Base-by-base conservation (phyloP, 805 yeast species). In the Candida ficus region DNA sequence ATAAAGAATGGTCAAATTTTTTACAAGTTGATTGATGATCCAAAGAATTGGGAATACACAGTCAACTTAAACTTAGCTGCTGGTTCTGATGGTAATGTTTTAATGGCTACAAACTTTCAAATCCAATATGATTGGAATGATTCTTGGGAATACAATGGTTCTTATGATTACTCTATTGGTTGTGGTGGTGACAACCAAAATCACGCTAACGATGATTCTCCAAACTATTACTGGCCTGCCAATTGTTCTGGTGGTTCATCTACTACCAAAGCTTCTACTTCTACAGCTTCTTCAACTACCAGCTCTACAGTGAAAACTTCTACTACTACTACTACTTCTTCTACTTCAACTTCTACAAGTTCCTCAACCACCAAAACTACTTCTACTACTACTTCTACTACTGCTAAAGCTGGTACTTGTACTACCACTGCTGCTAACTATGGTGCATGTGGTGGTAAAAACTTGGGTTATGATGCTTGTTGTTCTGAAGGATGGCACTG, bases 51-150 rank as follows among this genome's bases (percentile, higher is more conserved):
- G 42, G 35, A 35, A n/a, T 29, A 29, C 11, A 33, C 43, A 12
- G 13, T 45, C 17, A 26, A 21, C 8, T 13, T 45, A 7, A n/a
- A 29, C 6, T 19, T 37, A 3, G 18, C 27, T 3, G 25, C 34
- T 13, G 28, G 21, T 10, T 19, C 29, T 4, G 26, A 41, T n/a
- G 39, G 44, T 5, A 16, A 27, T 12, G 41, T 41, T 17, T 26
- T 35, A 17, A 35, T 41, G 41, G 39, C 37, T 26, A 33, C 35
- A 14, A 29, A 19, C 4, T 50, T 38, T 34, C 42, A 46, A 29
- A 50, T 54, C 16, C 56, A 54, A 37, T 53, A 31, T 29, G 56
- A 54, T 19, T 54, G 59, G 57, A 50, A 39, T n/a, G 12, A 22
- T 1, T 4, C 3, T 1, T 42, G 45, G 45, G 27, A 20, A 8